phyloP scores from a whole-genome alignment of 1,284 basidiomycete genomes.

The Boletus mariae region DNA sequence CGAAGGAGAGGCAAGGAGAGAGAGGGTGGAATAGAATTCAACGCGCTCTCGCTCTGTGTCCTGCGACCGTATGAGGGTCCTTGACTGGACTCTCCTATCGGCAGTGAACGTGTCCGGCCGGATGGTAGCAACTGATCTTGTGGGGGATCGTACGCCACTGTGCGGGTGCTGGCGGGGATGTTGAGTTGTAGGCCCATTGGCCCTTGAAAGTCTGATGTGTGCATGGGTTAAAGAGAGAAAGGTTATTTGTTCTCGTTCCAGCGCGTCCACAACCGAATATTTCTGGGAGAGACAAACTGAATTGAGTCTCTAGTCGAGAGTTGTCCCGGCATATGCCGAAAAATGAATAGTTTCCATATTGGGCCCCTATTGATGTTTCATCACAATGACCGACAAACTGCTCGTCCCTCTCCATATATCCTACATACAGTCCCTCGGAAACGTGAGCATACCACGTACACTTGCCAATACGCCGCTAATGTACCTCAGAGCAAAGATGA shows the following conservation, averaged over 20 bases:
- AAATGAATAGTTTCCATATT: constrained; percentile 8
- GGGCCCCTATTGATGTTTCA: neutral
- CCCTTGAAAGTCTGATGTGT: constrained; percentile 20
- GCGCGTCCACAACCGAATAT: neutral
- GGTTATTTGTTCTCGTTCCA: neutral
- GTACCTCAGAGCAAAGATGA: constrained; percentile 72
- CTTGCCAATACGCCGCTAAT: constrained; percentile 3
- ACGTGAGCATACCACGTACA: constrained; percentile 32
- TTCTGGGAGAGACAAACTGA: neutral
- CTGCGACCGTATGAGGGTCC: constrained; percentile 17
- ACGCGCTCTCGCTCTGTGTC: constrained; percentile 24
- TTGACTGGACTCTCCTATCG: constrained; percentile 20
- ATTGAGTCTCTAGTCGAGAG: too few relatives aligned
- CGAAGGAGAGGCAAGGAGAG: constrained; percentile 1
- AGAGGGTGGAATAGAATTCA: neutral
- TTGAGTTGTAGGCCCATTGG: constrained; percentile 21
- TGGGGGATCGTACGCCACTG: constrained; percentile 10
- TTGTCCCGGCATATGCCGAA: constrained; percentile 25
- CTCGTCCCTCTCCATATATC: constrained; percentile 44
- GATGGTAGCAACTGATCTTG: constrained; percentile 11
- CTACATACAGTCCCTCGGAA: constrained; percentile 56
- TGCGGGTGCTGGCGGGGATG: neutral
- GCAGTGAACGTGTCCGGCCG: constrained; percentile 19
- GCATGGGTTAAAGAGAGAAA: constrained; percentile 12
- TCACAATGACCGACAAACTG: constrained; percentile 8